A percentile compares a stretch with the other conserved stretches of the same genome.
These are phyloP conservation scores for Agastache rugosa DNA, from an alignment of 257 asterid genomes.

Conservation along the genomic window DNA sequence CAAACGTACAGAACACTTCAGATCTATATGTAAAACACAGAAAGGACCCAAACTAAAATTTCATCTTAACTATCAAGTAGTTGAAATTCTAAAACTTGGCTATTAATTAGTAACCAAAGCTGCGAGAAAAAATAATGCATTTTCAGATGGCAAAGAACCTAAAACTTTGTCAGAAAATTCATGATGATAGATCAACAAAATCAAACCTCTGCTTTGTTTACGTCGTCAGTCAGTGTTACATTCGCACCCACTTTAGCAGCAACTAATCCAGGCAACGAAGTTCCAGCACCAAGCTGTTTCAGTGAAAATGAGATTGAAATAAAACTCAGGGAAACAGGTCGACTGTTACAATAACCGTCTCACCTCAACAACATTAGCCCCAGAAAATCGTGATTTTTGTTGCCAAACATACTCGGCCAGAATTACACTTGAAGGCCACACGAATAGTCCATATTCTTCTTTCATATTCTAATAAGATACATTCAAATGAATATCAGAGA, in stretches of 20 bases:
- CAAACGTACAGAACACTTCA: conserved; percentile 1
- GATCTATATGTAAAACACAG: background rate
- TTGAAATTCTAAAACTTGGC: background rate
- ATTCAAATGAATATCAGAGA: conserved; percentile 24
- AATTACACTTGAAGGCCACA: conserved; percentile 90
- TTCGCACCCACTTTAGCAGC: conserved; percentile 93
- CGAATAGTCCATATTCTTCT: conserved; percentile 93
- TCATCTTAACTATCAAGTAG: background rate
- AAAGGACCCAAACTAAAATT: background rate
- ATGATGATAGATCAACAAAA: conserved; percentile 4
- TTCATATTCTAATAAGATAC: conserved; percentile 68
- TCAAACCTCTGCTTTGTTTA: conserved; percentile 66
- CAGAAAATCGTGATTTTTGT: conserved; percentile 70
- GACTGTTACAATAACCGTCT: background rate
- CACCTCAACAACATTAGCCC: conserved; percentile 84
- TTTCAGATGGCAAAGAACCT: conserved; percentile 8
- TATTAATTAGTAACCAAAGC: background rate
- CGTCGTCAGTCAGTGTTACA: conserved; percentile 80
- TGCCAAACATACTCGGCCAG: conserved; percentile 98
- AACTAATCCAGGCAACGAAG: conserved; percentile 92
- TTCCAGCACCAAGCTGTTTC: conserved; percentile 92
- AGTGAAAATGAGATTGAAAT: conserved; percentile 16
- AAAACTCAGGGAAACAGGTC: conserved; percentile 21
- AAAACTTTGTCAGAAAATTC: background rate
- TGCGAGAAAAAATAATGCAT: background rate